A percentile compares a stretch with the other conserved stretches of the same genome.
These are phyloP conservation scores for Boletus sp. DNA, from an alignment of 768 basidiomycete genomes.

Conservation along the genomic window DNA sequence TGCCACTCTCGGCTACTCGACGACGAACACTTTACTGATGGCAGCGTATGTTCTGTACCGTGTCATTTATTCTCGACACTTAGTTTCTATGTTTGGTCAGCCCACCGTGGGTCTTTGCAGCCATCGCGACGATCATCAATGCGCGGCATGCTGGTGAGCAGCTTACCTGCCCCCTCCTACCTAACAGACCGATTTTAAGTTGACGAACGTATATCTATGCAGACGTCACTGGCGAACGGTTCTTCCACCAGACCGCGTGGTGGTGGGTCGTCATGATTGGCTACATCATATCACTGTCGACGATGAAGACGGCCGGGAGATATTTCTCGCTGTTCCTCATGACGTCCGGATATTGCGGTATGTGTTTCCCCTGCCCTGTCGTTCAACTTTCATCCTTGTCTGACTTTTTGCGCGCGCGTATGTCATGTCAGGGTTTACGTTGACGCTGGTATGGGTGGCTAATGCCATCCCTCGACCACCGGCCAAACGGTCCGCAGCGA, in stretches of 20 bases:
- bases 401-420: neutral
- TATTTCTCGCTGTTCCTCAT: constrained; percentile 65
- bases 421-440: constrained; percentile 32
- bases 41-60: constrained; percentile 45
- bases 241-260: constrained; percentile 53
- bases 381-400: neutral
- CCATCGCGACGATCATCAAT: constrained; percentile 48
- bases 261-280: constrained; percentile 63
- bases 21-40: constrained; percentile 55
- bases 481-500: constrained; percentile 50
- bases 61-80: neutral
- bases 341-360: constrained; percentile 51
- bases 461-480: constrained; percentile 61
- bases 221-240: constrained; percentile 62
- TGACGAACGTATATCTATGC: neutral
- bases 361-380: neutral
- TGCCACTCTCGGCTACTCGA: constrained; percentile 58
- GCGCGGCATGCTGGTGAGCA: constrained; percentile 52
- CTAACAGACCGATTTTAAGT: neutral
- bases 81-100: constrained; percentile 28
- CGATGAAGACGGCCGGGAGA: constrained; percentile 47
- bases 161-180: neutral
- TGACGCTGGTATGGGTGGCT: constrained; percentile 59
- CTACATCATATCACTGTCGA: constrained; percentile 58
- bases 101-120: constrained; percentile 58